Percentiles rank a stretch among this genome's conserved stretches.
phyloP scores from a whole-genome alignment of 1,284 basidiomycete species.

The Xanthoconium separans region DNA sequence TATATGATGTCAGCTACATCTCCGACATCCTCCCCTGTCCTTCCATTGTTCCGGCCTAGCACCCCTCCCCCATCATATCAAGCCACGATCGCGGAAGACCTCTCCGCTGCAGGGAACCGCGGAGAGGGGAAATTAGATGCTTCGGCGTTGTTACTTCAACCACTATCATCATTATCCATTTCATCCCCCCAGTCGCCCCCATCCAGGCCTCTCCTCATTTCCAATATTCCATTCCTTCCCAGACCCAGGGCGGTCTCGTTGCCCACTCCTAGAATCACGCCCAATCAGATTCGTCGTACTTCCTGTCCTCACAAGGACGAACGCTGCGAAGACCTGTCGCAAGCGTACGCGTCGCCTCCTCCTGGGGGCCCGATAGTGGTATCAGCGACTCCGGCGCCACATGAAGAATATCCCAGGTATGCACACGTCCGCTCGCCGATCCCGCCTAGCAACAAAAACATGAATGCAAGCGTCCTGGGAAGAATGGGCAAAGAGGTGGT shows the following conservation, averaged over 20 bases:
- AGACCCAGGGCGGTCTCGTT: constrained; percentile 27
- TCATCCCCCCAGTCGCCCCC: constrained; percentile 6
- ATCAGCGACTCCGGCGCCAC: constrained; percentile 15
- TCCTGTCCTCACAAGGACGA: constrained; percentile 16
- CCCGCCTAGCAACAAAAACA: constrained; percentile 13
- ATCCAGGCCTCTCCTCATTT: constrained; percentile 9
- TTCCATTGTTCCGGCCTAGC: constrained; percentile 23
- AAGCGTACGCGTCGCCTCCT: constrained; percentile 30
- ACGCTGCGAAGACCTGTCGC: constrained; percentile 30
- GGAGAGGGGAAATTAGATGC: constrained; percentile 15
- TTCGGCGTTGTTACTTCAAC: constrained; percentile 32
- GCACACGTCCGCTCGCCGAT: constrained; percentile 24
- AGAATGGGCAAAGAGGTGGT: constrained; percentile 21
- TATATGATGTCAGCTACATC: constrained; percentile 11
- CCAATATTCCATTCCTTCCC: constrained; percentile 15
- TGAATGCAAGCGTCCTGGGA: constrained; percentile 12
- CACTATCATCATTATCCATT: constrained; percentile 19
- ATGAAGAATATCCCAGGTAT: constrained; percentile 27
- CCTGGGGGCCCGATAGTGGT: constrained; percentile 30
- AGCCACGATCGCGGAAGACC: constrained; percentile 2
- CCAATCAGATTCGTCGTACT: constrained; percentile 11
- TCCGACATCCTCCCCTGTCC: constrained; percentile 5
- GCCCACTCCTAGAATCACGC: constrained; percentile 9
- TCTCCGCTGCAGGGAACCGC: not conserved
- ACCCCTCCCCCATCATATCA: constrained; percentile 29